phyloP scores from a whole-genome alignment of 2,329 filamentous ascomycete species.

The Blastomyces parvus region DNA sequence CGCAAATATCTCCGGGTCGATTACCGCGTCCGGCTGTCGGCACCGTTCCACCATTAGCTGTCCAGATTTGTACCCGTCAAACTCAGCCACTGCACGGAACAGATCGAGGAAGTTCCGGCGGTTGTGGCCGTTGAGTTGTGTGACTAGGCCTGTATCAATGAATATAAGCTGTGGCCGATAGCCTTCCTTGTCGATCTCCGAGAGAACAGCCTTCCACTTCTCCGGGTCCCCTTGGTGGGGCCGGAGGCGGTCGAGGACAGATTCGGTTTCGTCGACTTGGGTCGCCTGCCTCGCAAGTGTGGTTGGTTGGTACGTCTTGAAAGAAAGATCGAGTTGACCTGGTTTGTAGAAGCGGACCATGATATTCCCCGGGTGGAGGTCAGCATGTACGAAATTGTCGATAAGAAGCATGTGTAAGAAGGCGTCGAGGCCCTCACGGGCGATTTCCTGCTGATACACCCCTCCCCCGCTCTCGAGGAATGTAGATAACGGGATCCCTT shows the following conservation, averaged over 20 bases:
- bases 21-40: conserved; percentile 79
- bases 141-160: conserved; percentile 93
- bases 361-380: conserved; percentile 94
- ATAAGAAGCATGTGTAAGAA: conserved; percentile 94
- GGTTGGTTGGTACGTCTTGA: conserved; percentile 36
- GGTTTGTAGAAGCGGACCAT: conserved; percentile 98
- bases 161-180: conserved; percentile 93
- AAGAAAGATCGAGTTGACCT: conserved; percentile 56
- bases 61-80: conserved; percentile 91
- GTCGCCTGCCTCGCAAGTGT: conserved; percentile 23
- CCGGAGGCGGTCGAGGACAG: conserved; percentile 69
- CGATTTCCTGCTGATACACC: conserved; percentile 86
- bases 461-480: conserved; percentile 90
- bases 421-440: conserved; percentile 86
- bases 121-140: conserved; percentile 79
- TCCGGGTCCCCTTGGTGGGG: conserved; percentile 59
- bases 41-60: conserved; percentile 94
- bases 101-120: conserved; percentile 86
- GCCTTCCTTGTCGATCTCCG: conserved; percentile 71
- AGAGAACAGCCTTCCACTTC: conserved; percentile 66
- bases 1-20: conserved; percentile 83
- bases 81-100: conserved; percentile 91
- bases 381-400: conserved; percentile 95
- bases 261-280: conserved; percentile 61
- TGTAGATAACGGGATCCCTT: conserved; percentile 81